phyloP scores from a whole-genome alignment of 768 basidiomycete species.

The Suillus alpinus region DNA sequence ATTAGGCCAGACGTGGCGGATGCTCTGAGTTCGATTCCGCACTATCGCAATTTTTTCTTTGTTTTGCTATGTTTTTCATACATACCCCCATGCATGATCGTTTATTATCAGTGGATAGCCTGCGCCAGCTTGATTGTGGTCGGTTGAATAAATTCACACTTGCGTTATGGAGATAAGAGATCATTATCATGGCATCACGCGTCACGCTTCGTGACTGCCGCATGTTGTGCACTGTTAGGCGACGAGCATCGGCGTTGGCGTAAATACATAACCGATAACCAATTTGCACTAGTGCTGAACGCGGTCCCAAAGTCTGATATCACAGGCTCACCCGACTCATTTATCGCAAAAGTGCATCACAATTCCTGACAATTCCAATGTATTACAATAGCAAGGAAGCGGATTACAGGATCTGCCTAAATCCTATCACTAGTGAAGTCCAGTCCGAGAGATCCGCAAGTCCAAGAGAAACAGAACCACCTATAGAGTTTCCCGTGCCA shows the following conservation, averaged over 20 bases:
- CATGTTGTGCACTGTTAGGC: neutral
- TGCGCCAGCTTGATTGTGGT: neutral
- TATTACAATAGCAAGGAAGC: too few species aligned
- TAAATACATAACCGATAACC: constrained; percentile 1
- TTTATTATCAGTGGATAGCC: neutral
- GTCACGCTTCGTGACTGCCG: neutral
- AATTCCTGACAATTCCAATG: neutral
- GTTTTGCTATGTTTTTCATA: too few species aligned
- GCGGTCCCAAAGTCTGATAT: neutral
- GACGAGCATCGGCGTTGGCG: neutral
- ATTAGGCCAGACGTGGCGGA: too few species aligned
- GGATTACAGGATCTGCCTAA: too few species aligned
- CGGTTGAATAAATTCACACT: neutral
- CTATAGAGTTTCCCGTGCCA: too few species aligned
- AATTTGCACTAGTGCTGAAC: neutral
- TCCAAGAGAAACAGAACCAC: too few species aligned
- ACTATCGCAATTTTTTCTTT: too few species aligned
- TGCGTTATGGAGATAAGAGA: neutral
- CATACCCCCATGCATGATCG: too few species aligned
- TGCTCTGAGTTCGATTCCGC: too few species aligned
- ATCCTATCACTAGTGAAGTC: too few species aligned
- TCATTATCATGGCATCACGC: neutral
- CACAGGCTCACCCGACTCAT: neutral
- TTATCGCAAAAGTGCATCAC: too few species aligned
- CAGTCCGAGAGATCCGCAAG: too few species aligned